Evolutionary conservation across 139 green algal genomes (phyloP).

Genomic region (Tetratostichococcus sp.): DNA sequence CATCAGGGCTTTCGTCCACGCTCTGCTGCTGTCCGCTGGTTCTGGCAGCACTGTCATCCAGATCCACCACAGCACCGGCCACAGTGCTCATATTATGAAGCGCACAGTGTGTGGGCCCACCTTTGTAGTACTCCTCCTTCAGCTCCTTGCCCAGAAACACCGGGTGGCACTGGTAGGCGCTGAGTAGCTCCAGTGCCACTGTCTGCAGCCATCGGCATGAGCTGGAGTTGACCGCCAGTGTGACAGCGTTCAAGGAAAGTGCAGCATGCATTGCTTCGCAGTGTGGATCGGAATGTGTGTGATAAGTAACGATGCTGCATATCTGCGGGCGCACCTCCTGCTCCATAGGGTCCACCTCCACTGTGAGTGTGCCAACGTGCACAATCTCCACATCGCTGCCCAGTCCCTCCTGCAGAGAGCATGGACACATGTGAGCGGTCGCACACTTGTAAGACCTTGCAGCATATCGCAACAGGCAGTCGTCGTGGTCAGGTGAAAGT

Average conservation of each 20-base stretch:
- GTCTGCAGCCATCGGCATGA: constrained; percentile 29
- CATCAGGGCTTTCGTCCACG: no score
- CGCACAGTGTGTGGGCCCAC: constrained; percentile 24
- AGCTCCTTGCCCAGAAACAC: constrained; percentile 88
- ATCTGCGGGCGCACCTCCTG: constrained; percentile 61
- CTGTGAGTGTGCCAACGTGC: constrained; percentile 74
- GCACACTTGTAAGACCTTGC: no score
- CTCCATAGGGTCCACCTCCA: constrained; percentile 75
- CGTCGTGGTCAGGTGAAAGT: background rate
- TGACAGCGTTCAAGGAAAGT: background rate
- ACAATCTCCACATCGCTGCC: constrained; percentile 66
- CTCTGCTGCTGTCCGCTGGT: no score
- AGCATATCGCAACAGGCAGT: no score
- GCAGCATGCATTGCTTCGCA: no score
- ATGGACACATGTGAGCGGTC: no score
- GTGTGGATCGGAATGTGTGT: background rate
- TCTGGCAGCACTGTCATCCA: no score
- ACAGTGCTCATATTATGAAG: no score
- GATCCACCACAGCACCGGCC: background rate
- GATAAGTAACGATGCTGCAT: background rate
- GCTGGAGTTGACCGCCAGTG: background rate
- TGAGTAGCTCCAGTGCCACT: constrained; percentile 64
- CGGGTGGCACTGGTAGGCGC: constrained; percentile 76
- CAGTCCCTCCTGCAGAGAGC: constrained; percentile 68
- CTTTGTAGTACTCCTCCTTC: constrained; percentile 88